These are phyloP conservation scores for Neodidymelliopsis sp. DNA, from an alignment of 2,329 filamentous ascomycete species.

Conservation along the genomic window DNA sequence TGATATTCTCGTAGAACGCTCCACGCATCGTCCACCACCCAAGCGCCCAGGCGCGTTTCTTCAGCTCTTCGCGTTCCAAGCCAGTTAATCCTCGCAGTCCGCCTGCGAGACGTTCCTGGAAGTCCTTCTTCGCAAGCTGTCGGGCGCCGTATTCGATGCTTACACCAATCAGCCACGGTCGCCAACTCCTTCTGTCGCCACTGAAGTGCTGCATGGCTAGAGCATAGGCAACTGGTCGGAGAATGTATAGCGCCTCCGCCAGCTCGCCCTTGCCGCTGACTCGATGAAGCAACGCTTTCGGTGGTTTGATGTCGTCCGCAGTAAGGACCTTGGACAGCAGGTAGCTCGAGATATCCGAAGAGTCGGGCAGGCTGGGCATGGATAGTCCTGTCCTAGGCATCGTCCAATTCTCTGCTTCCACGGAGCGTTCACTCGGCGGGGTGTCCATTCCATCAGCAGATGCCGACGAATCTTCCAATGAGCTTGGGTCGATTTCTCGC, in stretches of 20 bases:
- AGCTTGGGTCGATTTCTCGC: conserved; percentile 76
- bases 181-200: conserved; percentile 80
- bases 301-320: conserved; percentile 95
- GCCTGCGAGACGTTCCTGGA: conserved; percentile 69
- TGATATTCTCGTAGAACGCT: conserved; percentile 95
- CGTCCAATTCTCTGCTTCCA: conserved; percentile 68
- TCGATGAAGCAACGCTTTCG: conserved; percentile 83
- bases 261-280: conserved; percentile 76
- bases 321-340: conserved; percentile 89
- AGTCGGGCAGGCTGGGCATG: conserved; percentile 81
- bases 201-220: conserved; percentile 77
- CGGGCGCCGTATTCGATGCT: conserved; percentile 86
- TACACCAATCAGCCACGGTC: conserved; percentile 88
- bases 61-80: conserved; percentile 89
- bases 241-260: conserved; percentile 90
- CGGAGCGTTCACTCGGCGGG: conserved; percentile 49
- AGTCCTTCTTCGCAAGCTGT: conserved; percentile 77
- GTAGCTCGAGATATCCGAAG: conserved; percentile 84
- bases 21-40: conserved; percentile 97
- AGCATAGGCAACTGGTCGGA: conserved; percentile 88
- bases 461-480: conserved; percentile 59
- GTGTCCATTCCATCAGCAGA: conserved; percentile 58
- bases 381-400: conserved; percentile 95
- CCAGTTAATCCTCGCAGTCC: conserved; percentile 80
- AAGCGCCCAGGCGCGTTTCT: conserved; percentile 85